Evolutionary conservation across 2,329 filamentous ascomycete genomes (phyloP).

Genomic region (Calonectria multiphialidica): DNA sequence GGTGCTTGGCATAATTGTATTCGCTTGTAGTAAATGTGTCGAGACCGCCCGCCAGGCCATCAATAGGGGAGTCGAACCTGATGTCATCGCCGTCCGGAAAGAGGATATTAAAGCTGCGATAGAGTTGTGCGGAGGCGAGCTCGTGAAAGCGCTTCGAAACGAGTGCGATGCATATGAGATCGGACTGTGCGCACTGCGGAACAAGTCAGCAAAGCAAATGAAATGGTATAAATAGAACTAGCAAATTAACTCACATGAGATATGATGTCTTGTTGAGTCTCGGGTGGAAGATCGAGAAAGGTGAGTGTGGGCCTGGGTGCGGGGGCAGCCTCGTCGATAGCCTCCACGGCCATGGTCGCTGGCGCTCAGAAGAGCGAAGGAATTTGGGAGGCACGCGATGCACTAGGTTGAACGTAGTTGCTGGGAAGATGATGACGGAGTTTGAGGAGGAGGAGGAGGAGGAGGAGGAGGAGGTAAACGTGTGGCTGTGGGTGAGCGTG

Average conservation of each 20-base stretch:
- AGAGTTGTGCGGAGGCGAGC: conserved; percentile 69
- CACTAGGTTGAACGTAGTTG: not conserved
- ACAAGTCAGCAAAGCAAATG: conserved; percentile 13
- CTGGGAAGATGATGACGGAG: not conserved
- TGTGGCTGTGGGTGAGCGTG: not conserved
- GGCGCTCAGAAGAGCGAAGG: conserved; percentile 12
- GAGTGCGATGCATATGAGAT: conserved; percentile 69
- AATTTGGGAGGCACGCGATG: conserved; percentile 22
- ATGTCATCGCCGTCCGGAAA: conserved; percentile 71
- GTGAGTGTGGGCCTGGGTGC: conserved; percentile 37
- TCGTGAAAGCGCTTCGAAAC: conserved; percentile 70
- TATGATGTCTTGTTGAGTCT: conserved; percentile 63
- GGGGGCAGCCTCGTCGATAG: conserved; percentile 44
- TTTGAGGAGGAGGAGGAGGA: not conserved
- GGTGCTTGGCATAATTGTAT: conserved; percentile 71
- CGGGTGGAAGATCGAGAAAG: conserved; percentile 59
- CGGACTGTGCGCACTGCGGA: conserved; percentile 61
- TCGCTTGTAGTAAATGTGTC: conserved; percentile 73
- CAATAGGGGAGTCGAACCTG: conserved; percentile 64
- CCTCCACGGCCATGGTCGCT: conserved; percentile 51
- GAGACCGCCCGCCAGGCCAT: conserved; percentile 68
- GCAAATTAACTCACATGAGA: conserved; percentile 50
- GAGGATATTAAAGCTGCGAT: conserved; percentile 70
- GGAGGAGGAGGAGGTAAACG: conserved; percentile 2
- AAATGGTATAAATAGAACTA: not conserved